Base-by-base conservation (phyloP, 2,329 filamentous ascomycete species). In the Penicillium sp. region DNA sequence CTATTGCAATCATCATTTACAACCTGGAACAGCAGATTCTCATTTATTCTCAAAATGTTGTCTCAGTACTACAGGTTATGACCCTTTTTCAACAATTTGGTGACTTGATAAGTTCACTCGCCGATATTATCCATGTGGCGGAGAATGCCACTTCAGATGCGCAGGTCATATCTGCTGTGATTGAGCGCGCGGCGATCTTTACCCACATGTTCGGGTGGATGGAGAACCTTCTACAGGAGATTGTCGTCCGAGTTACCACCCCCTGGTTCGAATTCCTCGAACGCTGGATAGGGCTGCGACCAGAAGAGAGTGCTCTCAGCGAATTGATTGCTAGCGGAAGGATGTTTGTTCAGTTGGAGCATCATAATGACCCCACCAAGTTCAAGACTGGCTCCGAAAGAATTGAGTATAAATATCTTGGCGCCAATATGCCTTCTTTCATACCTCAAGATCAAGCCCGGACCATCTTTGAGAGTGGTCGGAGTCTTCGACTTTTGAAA, bases 391-490 rank as follows among this genome's bases (percentile, higher is more conserved):
- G 86, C 25, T 72, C 82, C 1, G 86, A 90, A 63, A 91, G 86
- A 66, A 76, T 85, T 6, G 82, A 93, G 35, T 86, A 89, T 61
- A 80, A 82, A 19, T 78, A 74, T 51, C 64, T 64, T 25, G 62
- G 67, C 25, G 79, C 84, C 30, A 85, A 85, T 63, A 87, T 95
- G 77, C 91, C 91, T 0, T 80, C 82, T 1, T 95, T 95, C 66
- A 82, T 96, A 48, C 84, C 88, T 0, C 74, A 80, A 5, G 91
- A 95, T 59, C 84, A 93, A 65, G 88, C 87, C 3, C 83, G 85
- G 54, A 80, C 83, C 5, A 86, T 95, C n/a, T 93, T 94, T 65
- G 91, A 96, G 72, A 90, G 88, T 3, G 92, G 91, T 4, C 86
- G 85, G 68, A 94, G 90, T 71, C 76, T 96, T 52, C 85, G 90